phyloP scores from a whole-genome alignment of 1,139 yeast species.

The Yamadazyma taylorii region DNA sequence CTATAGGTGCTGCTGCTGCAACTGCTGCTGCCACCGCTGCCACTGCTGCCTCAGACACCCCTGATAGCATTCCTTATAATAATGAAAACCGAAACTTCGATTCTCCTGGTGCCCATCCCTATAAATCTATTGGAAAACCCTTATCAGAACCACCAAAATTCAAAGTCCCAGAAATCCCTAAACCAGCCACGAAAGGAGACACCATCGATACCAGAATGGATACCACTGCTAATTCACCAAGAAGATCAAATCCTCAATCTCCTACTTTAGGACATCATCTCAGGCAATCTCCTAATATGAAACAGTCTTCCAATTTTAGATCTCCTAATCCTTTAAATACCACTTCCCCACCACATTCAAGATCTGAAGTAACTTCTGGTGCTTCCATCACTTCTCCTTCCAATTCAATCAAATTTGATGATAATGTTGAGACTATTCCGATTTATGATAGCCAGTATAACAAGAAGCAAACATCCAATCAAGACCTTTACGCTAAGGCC shows the following conservation, averaged over 20 bases:
- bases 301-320: neutral
- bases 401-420: slow-evolving; percentile 40
- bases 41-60: too few relatives aligned
- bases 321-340: neutral
- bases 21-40: too few relatives aligned
- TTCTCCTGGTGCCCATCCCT: slow-evolving; percentile 14
- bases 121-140: slow-evolving; percentile 16
- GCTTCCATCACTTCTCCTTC: slow-evolving; percentile 22
- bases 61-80: too few relatives aligned
- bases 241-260: slow-evolving; percentile 3
- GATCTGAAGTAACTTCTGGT: slow-evolving; percentile 11
- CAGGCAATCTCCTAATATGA: neutral
- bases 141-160: slow-evolving; percentile 14
- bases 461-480: slow-evolving; percentile 10
- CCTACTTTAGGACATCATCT: slow-evolving; percentile 3
- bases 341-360: slow-evolving; percentile 5
- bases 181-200: slow-evolving; percentile 1
- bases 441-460: slow-evolving; percentile 15
- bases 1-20: too few relatives aligned
- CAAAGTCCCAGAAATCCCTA: slow-evolving; percentile 14
- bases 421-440: slow-evolving; percentile 42
- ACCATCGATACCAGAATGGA: slow-evolving; percentile 1
- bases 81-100: neutral
- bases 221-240: neutral
- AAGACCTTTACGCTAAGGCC: slow-evolving; percentile 36